A percentile compares a stretch with the other conserved stretches of the same genome.
These are phyloP conservation scores for Rosa chinensis DNA, from an alignment of 306 rosid species.

Conservation along the genomic window DNA sequence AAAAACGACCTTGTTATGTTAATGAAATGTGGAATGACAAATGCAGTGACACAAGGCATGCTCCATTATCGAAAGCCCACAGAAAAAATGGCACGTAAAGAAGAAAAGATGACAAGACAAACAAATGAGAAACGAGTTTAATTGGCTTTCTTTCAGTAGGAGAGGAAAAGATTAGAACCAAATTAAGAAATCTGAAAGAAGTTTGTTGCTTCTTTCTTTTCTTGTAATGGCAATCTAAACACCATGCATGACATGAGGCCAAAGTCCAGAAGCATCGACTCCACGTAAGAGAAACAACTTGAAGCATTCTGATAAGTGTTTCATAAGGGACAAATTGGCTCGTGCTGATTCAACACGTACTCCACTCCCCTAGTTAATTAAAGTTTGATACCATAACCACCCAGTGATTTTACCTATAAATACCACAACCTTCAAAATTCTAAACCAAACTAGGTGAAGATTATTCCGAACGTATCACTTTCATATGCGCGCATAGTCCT, in stretches of 20 bases:
- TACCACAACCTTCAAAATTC: neutral
- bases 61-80: neutral
- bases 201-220: neutral
- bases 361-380: neutral
- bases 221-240: neutral
- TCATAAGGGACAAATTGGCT: neutral
- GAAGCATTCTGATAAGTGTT: neutral
- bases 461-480: neutral
- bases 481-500: neutral
- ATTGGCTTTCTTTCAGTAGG: too few relatives aligned
- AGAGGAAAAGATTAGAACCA: neutral
- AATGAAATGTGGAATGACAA: neutral
- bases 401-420: neutral
- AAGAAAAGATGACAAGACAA: slow-evolving; percentile 5
- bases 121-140: neutral
- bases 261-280: neutral
- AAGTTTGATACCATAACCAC: neutral
- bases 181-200: neutral
- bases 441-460: neutral
- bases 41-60: neutral
- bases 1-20: neutral
- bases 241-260: neutral
- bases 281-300: neutral
- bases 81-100: neutral
- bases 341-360: neutral